Evolutionary conservation across 1,284 basidiomycete species (phyloP).

Genomic region (Trichosporon sp.): DNA sequence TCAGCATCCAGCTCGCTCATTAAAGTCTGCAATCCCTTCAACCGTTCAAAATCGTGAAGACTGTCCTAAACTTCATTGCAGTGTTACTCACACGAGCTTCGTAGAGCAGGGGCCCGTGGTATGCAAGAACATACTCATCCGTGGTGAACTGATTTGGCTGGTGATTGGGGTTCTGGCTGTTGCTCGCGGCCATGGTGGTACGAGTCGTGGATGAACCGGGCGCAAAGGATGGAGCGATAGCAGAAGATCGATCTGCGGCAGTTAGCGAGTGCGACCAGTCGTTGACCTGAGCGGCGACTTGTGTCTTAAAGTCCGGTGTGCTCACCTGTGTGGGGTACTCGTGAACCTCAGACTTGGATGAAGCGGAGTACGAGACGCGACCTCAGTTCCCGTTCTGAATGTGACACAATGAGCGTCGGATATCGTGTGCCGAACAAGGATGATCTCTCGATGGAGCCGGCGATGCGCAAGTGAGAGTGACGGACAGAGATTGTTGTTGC

Average conservation of each 20-base stretch:
- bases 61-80: slow-evolving; percentile 5
- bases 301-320: not conserved
- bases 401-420: not conserved
- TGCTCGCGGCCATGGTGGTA: slow-evolving; percentile 15
- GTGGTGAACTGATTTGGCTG: slow-evolving; percentile 39
- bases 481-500: not conserved
- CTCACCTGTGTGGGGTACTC: not conserved
- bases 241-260: not conserved
- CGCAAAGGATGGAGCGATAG: not conserved
- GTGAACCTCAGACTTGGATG: not conserved
- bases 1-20: slow-evolving; percentile 17
- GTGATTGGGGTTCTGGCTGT: slow-evolving; percentile 11
- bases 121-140: slow-evolving; percentile 83
- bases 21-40: not conserved
- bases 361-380: not conserved
- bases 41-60: slow-evolving; percentile 18
- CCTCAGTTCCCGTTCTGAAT: not conserved
- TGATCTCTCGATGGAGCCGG: not conserved
- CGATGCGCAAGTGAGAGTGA: not conserved
- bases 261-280: not conserved
- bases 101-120: slow-evolving; percentile 90
- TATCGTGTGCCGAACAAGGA: not conserved
- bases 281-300: not conserved
- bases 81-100: slow-evolving; percentile 66
- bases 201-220: not conserved